phyloP scores from a whole-genome alignment of 140 eudicot genomes.

The Senecio squalidus region DNA sequence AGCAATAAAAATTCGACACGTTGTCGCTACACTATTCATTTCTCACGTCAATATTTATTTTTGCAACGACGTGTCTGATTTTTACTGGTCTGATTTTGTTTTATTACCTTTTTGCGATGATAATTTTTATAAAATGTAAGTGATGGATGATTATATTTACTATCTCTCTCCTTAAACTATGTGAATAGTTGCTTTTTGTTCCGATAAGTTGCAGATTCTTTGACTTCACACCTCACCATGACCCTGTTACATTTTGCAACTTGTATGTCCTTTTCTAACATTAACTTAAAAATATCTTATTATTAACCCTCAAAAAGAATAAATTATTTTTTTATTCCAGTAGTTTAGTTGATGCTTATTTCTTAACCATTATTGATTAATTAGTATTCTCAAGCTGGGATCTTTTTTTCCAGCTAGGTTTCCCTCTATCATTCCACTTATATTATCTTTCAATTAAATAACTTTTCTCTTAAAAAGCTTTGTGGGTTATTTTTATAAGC shows the following conservation, averaged over 20 bases:
- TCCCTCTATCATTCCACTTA: background rate
- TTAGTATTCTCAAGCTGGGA: slow-evolving; percentile 11
- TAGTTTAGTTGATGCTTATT: slow-evolving; percentile 3
- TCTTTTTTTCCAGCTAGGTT: slow-evolving; percentile 18
- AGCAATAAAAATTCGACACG: no score
- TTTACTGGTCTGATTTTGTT: no score
- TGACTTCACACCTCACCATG: slow-evolving; percentile 18
- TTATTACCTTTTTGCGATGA: no score
- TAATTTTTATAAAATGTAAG: no score
- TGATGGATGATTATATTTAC: no score
- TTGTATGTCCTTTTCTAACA: slow-evolving; percentile 3
- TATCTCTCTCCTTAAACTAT: background rate
- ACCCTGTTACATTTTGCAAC: slow-evolving; percentile 9
- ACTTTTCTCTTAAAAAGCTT: slow-evolving; percentile 15
- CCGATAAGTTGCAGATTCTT: slow-evolving; percentile 4
- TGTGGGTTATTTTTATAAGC: no score
- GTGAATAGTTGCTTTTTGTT: slow-evolving; percentile 1
- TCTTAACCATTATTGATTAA: slow-evolving; percentile 9
- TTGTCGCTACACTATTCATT: no score
- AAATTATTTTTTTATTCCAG: slow-evolving; percentile 5
- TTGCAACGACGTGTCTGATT: no score
- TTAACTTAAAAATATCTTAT: background rate
- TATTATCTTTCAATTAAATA: background rate
- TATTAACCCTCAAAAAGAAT: background rate
- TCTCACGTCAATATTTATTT: no score